Base-by-base conservation (phyloP, 768 basidiomycete species). In the Stropharia rugosoannulata region DNA sequence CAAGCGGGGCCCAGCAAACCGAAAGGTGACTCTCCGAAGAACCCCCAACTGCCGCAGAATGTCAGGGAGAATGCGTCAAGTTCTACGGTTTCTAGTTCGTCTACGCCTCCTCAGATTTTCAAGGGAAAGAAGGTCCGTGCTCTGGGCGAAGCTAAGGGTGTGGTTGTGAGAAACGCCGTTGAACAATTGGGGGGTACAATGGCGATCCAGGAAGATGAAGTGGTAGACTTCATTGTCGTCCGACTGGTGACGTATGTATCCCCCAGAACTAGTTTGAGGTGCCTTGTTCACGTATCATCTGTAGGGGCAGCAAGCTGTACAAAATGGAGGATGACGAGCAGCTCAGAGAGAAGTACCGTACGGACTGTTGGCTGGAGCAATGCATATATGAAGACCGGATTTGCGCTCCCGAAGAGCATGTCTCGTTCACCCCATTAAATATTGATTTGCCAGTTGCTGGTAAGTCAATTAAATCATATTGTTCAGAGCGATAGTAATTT, bases 321-420 rank as follows among this genome's bases (percentile, higher is more conserved):
- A 72, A 69, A 2, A 77, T 80, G 32, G 89, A 90, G 64, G 64
- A 68, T 5, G 83, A 85, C 51, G 69, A 73, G 6, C 10, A 36
- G 0, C 62, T 76, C 59, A 77, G 81, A 44, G 52, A 61, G 3
- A 86, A 84, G 61, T 92, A 85, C 63, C 82, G 94, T 42, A 96
- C 95, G 0, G 95, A 97, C 68, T 95, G 92, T 66, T 98, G 95
- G 95, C 76, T 98, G 1, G 95, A 98, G 68, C 82, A 82, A 42
- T 96, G 91, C 62, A 80, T 93, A 12, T 87, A 82, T 51, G 84
- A 87, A 55, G 87, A 90, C 43, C 78, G 81, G n/a, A 71, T 96
- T 49, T 87, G 89, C 64, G 67, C 73, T 15, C 75, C 82, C 0
- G 81, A 85, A 1, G 88, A 89, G 41, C 85, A 93, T 59, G 66